Evolutionary conservation across 2,329 filamentous ascomycete genomes (phyloP).

Genomic region (Hymenotorrendiella dingleyae): DNA sequence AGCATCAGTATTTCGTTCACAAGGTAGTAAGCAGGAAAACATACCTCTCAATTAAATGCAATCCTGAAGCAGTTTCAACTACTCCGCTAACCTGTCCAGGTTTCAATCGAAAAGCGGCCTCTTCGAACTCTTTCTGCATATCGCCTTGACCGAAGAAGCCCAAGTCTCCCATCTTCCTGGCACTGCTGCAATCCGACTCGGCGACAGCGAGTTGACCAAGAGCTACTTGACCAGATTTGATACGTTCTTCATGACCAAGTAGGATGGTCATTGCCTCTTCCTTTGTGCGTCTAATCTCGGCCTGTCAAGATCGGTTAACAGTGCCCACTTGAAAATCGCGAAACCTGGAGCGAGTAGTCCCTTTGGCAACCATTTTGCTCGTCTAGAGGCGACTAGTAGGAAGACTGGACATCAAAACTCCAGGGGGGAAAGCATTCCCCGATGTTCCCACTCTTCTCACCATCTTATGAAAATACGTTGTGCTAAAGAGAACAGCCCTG

Average conservation of each 20-base stretch:
- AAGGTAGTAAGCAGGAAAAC: background rate
- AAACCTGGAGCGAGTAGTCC: background rate
- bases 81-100: constrained; percentile 80
- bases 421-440: no score
- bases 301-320: constrained; percentile 32
- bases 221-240: constrained; percentile 60
- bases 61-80: constrained; percentile 86
- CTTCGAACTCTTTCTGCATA: constrained; percentile 99
- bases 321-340: background rate
- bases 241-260: constrained; percentile 66
- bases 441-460: no score
- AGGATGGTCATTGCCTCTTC: constrained; percentile 80
- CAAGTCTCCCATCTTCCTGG: constrained; percentile 87
- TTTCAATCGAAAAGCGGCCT: constrained; percentile 85
- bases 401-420: no score
- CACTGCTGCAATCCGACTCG: constrained; percentile 94
- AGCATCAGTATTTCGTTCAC: constrained; percentile 1
- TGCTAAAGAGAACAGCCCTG: no score
- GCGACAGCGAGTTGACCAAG: constrained; percentile 80
- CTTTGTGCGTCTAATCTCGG: constrained; percentile 80
- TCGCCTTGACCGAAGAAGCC: constrained; percentile 92
- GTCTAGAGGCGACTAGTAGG: no score
- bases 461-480: no score
- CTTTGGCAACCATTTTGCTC: no score
- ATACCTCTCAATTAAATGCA: constrained; percentile 93